These are phyloP conservation scores for Rhodotorula sphaerocarpa DNA, from an alignment of 768 basidiomycete genomes.

Conservation along the genomic window DNA sequence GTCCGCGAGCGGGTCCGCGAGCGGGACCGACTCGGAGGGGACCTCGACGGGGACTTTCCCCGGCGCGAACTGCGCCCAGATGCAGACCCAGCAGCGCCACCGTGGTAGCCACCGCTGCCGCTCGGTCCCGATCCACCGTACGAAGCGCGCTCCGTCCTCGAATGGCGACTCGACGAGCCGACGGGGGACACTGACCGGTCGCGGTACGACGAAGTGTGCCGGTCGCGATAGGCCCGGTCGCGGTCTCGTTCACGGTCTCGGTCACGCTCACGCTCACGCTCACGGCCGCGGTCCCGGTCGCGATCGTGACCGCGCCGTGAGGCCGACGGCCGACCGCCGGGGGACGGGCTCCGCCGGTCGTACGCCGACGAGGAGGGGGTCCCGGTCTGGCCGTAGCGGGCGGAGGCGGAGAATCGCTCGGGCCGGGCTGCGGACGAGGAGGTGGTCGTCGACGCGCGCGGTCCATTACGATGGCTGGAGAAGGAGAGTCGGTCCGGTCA, in stretches of 20 bases:
- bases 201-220: too few species aligned
- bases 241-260: background rate
- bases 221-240: background rate
- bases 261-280: slow-evolving; percentile 48
- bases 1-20: background rate
- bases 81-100: too few species aligned
- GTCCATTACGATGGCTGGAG: too few species aligned
- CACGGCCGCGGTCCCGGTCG: background rate
- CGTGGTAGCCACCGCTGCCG: background rate
- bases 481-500: too few species aligned
- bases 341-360: background rate
- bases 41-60: slow-evolving; percentile 1
- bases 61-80: background rate
- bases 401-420: too few species aligned
- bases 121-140: background rate
- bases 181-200: too few species aligned
- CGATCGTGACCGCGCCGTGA: slow-evolving; percentile 42
- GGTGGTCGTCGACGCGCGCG: too few species aligned
- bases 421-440: too few species aligned
- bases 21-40: background rate
- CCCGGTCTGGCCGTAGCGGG: too few species aligned
- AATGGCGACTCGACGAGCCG: too few species aligned
- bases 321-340: background rate
- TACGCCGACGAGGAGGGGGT: background rate
- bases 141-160: background rate